Percentiles rank a stretch among this genome's conserved stretches.
Conservation (phyloP, 1,284 basidiomycete genomes). For the Ceratobasidium papillatum region DNA sequence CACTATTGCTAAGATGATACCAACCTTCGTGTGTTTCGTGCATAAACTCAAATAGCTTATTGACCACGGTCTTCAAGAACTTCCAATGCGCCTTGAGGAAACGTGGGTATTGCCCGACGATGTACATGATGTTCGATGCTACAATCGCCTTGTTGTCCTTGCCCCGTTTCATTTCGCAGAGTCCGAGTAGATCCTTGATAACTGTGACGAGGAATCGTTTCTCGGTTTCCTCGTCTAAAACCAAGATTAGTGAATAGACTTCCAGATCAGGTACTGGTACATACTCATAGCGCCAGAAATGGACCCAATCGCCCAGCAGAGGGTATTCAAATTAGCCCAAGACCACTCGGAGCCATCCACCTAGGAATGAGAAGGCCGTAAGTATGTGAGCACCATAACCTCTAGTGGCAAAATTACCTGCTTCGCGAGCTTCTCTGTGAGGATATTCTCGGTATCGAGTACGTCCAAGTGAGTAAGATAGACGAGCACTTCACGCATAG, state of each 20-base stretch:
- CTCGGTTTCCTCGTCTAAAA: constrained; percentile 93
- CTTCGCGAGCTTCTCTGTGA: constrained; percentile 95
- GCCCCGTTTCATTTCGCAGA: constrained; percentile 98
- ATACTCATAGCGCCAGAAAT: constrained; percentile 99
- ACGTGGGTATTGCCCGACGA: constrained; percentile 98
- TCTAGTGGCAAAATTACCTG: constrained; percentile 61
- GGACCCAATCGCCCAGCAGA: constrained; percentile 99
- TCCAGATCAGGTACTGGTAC: constrained; percentile 50
- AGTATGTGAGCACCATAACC: neutral
- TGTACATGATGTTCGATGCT: constrained; percentile 99
- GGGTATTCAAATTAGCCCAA: constrained; percentile 98
- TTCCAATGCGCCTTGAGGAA: constrained; percentile 99
- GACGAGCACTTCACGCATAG: constrained; percentile 96
- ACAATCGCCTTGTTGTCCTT: constrained; percentile 99
- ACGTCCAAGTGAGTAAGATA: constrained; percentile 99
- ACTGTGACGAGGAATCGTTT: constrained; percentile 99
- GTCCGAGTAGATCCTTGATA: constrained; percentile 96
- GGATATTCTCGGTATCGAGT: constrained; percentile 93
- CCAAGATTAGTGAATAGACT: constrained; percentile 26
- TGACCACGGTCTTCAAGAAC: constrained; percentile 99
- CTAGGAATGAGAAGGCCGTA: constrained; percentile 44
- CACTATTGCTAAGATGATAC: constrained; percentile 35
- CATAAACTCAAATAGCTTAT: constrained; percentile 99
- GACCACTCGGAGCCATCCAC: constrained; percentile 99
- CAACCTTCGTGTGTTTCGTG: constrained; percentile 98